Base-by-base conservation (phyloP, 1,284 basidiomycete genomes). In the Mycena citricolor region DNA sequence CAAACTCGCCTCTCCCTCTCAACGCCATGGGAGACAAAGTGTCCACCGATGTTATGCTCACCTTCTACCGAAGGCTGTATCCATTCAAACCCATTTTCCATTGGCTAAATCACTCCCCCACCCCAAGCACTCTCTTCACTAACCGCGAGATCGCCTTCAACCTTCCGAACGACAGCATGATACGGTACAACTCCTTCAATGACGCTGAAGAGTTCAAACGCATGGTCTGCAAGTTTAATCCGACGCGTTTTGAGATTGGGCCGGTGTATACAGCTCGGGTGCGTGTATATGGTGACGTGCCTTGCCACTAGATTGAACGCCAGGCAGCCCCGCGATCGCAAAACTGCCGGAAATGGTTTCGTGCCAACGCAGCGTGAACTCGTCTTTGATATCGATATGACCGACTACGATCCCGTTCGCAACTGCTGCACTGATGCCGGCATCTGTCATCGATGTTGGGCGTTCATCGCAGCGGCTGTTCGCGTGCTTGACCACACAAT, bases 311-410 rank as follows among this genome's bases (percentile, higher is more conserved):
- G 24, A 21, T 29, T 51, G 30, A 47, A 21, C 25, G 39, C 26
- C 28, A 4, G 20, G n/a, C 62, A 94, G 90, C 94, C 94, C 5
- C 79, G 84, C 59, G 95, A 98, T 70, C 88, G 84, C 59, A 97
- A 95, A 62, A 89, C 89, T 0, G 72, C 94, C 28, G 81, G 86
- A 2, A 74, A 87, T 5, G 75, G 81, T 6, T 86, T 98, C 58
- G 76, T 78, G 37, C 93, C 95, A 0, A 67, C 83, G 20, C 79
- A 83, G 48, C 87, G 97, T 52, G 95, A 99, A 65, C 83, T 99
- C 23, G 97, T 99, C 1, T 97, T 99, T 61, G 97, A 99, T 82
- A 97, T 99, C 62, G 95, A 99, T 67, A 97, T 99, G 94, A 97
- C 95, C 13, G 95, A 99, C 68, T 99, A 99, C 69, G 97, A 99